Evolutionary conservation across 1,284 basidiomycete genomes (phyloP), one percentile per base, ranked within the genome.

Genomic region (Vanrija humicola): DNA sequence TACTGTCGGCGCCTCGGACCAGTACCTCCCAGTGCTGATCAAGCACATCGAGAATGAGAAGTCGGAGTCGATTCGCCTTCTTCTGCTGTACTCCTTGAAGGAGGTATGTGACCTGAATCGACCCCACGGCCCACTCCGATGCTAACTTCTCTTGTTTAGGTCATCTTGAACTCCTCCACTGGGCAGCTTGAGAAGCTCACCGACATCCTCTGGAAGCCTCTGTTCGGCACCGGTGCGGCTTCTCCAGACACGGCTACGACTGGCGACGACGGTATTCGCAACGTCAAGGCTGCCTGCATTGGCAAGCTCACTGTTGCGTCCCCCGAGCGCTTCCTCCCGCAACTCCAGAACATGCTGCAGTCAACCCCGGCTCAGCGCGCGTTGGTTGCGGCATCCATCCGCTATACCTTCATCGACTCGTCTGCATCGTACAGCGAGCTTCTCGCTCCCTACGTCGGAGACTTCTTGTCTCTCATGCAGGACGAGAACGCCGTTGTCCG

Each of bases 251-350:
- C 56, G 16, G 23, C 62, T 54, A 83, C 87, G 58, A 86, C 84
- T 59, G 83, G 89, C 15, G 92, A 96, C 64, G 95, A 98, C 73
- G 89, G 88, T 4, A 88, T 90, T 3, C 81, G 94, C 53, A 97
- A 95, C 71, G 90, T 98, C 55, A 91, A 92, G 34, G 93, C 95
- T 45, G 94, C 96, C 19, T 98, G 95, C 72, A 82, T 99, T 18
- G 96, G 95, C 46, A 94, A 97, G 73, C 81, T 99, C 43, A 95
- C 93, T 0, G 89, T 89, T 0, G 89, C 89, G 1, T 87, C 95
- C 53, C 91, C 95, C 6, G 83, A 85, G 1, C 85, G 86, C 65
- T 97, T 94, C 74, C 79, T 98, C 15, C 90, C 88, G 6, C 89
- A 94, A 66, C 83, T 97, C n/a, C 48, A 69, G 63, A 46, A 63